Evolutionary conservation across 768 basidiomycete genomes (phyloP).

Genomic region (Lentinula detonsa): DNA sequence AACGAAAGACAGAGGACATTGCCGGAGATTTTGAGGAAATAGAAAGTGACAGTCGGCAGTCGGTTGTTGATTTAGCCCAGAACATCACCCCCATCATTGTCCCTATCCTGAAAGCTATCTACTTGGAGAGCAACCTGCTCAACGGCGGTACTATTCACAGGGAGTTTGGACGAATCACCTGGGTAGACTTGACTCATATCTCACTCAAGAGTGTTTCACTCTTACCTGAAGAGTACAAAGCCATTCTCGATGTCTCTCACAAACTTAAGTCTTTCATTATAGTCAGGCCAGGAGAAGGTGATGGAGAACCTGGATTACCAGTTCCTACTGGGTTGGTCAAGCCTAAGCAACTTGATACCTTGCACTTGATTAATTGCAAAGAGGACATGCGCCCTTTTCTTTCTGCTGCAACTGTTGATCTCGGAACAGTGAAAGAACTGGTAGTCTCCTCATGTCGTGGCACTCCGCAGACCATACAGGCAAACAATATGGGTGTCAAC

Average conservation of each 20-base stretch:
- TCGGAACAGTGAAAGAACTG: background rate
- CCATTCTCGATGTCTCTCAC: background rate
- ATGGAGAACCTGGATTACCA: background rate
- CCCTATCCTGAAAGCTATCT: background rate
- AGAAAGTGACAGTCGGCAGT: no score
- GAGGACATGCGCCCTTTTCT: background rate
- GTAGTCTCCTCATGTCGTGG: no score
- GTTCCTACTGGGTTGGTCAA: background rate
- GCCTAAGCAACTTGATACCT: background rate
- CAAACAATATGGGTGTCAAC: no score
- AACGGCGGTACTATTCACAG: background rate
- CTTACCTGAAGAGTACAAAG: background rate
- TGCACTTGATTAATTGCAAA: background rate
- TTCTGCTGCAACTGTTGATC: background rate
- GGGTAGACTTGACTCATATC: background rate
- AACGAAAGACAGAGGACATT: no score
- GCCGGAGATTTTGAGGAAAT: no score
- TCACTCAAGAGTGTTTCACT: background rate
- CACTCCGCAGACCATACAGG: no score
- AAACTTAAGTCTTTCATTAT: background rate
- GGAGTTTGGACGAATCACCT: background rate
- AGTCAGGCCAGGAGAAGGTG: background rate
- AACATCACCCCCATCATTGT: background rate
- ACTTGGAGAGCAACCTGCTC: background rate
- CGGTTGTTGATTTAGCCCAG: background rate